Conservation (phyloP, 2,329 filamentous ascomycete genomes). For the Tolypocladium tropicale region DNA sequence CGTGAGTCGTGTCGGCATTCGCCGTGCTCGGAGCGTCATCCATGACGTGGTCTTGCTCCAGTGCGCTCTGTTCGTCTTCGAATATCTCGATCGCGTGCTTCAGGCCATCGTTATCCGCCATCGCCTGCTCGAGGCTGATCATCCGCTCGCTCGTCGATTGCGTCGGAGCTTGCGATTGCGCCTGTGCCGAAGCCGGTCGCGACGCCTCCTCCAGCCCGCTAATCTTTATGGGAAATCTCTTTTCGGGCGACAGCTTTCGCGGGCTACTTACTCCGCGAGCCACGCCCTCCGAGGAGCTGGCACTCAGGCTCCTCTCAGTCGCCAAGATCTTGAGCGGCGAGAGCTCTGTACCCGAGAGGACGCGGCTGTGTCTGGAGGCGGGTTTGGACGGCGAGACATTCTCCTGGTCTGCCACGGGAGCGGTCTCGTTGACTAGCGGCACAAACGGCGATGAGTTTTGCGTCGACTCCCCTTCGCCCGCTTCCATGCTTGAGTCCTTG, state of each 20-base stretch:
- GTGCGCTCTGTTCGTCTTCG: conserved; percentile 37
- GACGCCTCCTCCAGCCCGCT: conserved; percentile 20
- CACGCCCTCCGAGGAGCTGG: conserved; percentile 13
- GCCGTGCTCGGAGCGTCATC: conserved; percentile 12
- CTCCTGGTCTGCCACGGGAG: conserved; percentile 27
- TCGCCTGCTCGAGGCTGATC: conserved; percentile 40
- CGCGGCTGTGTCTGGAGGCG: conserved; percentile 34
- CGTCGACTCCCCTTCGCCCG: background rate
- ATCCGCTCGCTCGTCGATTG: conserved; percentile 22
- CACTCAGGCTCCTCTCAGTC: conserved; percentile 15
- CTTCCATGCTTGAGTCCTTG: background rate
- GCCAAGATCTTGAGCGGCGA: conserved; percentile 48
- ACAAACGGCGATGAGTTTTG: conserved; percentile 17
- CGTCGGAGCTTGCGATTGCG: background rate
- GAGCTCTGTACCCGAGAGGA: conserved; percentile 46
- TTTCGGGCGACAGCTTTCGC: conserved; percentile 39
- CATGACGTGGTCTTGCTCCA: conserved; percentile 18
- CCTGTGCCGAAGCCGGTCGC: background rate
- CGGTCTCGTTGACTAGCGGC: conserved; percentile 20
- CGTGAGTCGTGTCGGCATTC: conserved; percentile 15
- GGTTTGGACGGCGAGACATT: conserved; percentile 36
- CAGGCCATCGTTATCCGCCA: conserved; percentile 44
- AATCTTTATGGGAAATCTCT: conserved; percentile 52
- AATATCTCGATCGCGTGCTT: conserved; percentile 52
- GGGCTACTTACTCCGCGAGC: conserved; percentile 28